These are phyloP conservation scores for Podospora fimiseda DNA, from an alignment of 495 filamentous ascomycete species.

Conservation along the genomic window DNA sequence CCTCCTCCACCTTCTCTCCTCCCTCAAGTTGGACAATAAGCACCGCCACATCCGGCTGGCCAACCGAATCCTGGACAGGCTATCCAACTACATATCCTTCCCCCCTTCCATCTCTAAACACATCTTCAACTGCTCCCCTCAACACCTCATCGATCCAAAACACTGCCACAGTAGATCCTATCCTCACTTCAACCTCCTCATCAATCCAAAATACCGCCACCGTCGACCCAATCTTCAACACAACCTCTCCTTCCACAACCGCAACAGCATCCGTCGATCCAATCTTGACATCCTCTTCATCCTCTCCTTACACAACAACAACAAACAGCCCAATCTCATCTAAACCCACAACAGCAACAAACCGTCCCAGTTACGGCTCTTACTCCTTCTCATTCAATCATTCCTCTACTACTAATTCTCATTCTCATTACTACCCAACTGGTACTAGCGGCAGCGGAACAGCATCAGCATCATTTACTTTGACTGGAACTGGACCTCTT, in stretches of 20 bases:
- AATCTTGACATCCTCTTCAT: not conserved
- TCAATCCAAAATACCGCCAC: too few relatives aligned
- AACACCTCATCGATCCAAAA: not conserved
- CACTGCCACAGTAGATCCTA: constrained; percentile 5
- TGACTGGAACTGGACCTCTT: too few relatives aligned
- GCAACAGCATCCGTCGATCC: not conserved
- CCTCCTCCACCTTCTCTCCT: not conserved
- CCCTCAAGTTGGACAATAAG: constrained; percentile 6
- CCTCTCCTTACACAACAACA: not conserved
- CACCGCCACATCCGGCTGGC: constrained; percentile 1
- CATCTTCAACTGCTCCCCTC: not conserved
- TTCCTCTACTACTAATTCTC: not conserved
- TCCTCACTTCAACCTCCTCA: constrained; percentile 1
- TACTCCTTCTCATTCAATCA: not conserved
- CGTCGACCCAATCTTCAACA: not conserved
- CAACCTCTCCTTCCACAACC: not conserved
- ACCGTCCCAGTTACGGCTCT: not conserved
- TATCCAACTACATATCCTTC: too few relatives aligned
- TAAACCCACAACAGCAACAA: not conserved
- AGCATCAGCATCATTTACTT: too few relatives aligned
- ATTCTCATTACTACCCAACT: too few relatives aligned
- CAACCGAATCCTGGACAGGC: not conserved
- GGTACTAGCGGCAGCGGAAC: too few relatives aligned
- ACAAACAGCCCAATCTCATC: not conserved
- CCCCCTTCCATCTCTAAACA: not conserved